A percentile compares a stretch with the other conserved stretches of the same genome.
These are phyloP conservation scores for Retiboletus flavoniger DNA, from an alignment of 1,284 basidiomycete species.

Conservation along the genomic window DNA sequence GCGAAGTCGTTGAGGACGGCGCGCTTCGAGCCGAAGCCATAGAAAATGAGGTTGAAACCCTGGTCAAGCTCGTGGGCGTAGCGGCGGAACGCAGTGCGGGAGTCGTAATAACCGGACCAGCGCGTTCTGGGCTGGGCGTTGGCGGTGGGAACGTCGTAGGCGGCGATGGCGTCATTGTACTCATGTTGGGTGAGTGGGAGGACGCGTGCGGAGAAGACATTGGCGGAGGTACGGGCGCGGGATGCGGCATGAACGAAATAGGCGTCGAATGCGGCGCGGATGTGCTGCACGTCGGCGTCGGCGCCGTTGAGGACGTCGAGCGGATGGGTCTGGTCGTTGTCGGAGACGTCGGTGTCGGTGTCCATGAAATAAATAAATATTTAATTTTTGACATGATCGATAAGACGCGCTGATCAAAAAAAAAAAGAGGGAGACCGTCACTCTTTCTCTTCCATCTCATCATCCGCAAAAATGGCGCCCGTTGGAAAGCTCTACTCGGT, in stretches of 20 bases:
- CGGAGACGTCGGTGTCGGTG: constrained; percentile 30
- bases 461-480: constrained; percentile 46
- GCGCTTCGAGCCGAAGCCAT: constrained; percentile 87
- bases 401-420: constrained; percentile 35
- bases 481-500: constrained; percentile 63
- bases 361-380: constrained; percentile 27
- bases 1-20: constrained; percentile 73
- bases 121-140: constrained; percentile 26
- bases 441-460: constrained; percentile 12
- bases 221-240: constrained; percentile 68
- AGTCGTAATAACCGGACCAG: constrained; percentile 33
- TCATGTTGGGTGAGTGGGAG: constrained; percentile 66
- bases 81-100: constrained; percentile 52
- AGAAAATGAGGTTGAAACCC: constrained; percentile 84
- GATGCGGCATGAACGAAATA: constrained; percentile 74
- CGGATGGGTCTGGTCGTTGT: constrained; percentile 24
- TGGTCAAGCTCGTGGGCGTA: constrained; percentile 71
- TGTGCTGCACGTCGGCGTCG: neutral
- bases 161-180: constrained; percentile 50
- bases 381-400: constrained; percentile 29
- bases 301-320: constrained; percentile 16
- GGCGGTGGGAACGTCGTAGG: constrained; percentile 31
- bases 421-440: constrained; percentile 4
- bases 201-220: constrained; percentile 72
- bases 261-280: constrained; percentile 68